Base-by-base conservation (phyloP, 2,329 filamentous ascomycete genomes). In the Knoxdaviesia proteae region DNA sequence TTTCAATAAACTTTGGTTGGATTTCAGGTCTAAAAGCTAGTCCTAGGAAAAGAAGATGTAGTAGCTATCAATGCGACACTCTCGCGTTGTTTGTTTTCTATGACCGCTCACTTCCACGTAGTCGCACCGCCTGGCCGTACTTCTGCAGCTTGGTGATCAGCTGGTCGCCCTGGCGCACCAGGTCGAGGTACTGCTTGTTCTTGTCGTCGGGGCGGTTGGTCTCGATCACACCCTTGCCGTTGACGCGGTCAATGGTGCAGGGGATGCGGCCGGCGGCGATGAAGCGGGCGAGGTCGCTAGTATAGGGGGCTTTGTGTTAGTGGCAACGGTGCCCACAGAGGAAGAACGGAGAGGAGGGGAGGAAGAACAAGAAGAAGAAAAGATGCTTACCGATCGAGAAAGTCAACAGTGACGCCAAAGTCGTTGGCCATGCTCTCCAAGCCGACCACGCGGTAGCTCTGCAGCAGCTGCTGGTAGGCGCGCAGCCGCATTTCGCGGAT, bases 151-250 rank as follows among this genome's bases (percentile, higher is more conserved):
- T 98, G 45, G 90, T 98, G 58, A 98, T 96, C 48, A 98, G 71
- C 62, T 93, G 83, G 61, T 98, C 90, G 33, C 90, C 90, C 59
- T 96, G 90, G 65, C 90, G 90, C 47, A 98, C 86, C 35, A 96
- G 86, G 53, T 98, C 90, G 53, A 87, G 82, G 63, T 98, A 98
- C 65, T 98, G 90, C 72, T 94, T 94, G 71, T 96, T 96, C 77
- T 98, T 98, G 66, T 94, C 87, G 58, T 96, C 90, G 6, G 88
- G 87, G 43, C 90, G 74, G 65, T 94, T 94, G 38, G 90, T 98
- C 71, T 96, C 90, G 54, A 98, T 96, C 52, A 96, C 82, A 42
- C 88, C 88, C 60, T 92, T 90, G 50, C 88, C 90, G 46, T 87
- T 84, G 49, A 98, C 90, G 43, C 90, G 83, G 63, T 98, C 90